phyloP scores from a whole-genome alignment of 176 grass and related monocot species.

The Alloteropsis semialata region DNA sequence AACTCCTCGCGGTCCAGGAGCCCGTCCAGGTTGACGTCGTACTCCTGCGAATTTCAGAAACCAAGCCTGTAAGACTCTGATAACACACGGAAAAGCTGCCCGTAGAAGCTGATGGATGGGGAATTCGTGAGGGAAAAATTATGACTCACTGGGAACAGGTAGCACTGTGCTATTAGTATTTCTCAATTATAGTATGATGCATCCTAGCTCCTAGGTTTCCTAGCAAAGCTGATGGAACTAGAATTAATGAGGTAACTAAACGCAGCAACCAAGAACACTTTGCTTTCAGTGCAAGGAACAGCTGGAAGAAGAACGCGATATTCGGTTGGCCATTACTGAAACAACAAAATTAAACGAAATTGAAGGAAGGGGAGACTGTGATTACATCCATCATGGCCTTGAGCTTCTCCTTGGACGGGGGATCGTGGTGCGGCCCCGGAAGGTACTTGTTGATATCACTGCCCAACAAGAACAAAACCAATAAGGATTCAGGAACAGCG shows the following conservation, averaged over 20 bases:
- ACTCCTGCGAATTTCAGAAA: constrained; percentile 47
- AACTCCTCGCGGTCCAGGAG: constrained; percentile 91
- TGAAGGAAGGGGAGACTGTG: background rate
- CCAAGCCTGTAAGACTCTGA: background rate
- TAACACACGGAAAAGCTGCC: background rate
- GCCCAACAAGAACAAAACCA: background rate
- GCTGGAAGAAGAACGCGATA: background rate
- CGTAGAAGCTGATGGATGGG: background rate
- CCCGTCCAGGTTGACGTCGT: constrained; percentile 72
- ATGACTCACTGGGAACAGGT: background rate
- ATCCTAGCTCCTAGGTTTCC: background rate
- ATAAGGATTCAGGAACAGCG: background rate
- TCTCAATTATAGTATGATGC: background rate
- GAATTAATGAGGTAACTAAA: background rate
- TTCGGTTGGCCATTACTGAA: background rate
- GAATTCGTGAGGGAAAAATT: background rate
- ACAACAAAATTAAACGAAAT: background rate
- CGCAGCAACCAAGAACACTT: background rate
- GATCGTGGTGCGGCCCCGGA: constrained; percentile 85
- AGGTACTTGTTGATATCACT: constrained; percentile 98
- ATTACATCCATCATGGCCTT: constrained; percentile 62
- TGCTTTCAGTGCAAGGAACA: constrained; percentile 22
- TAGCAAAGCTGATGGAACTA: background rate
- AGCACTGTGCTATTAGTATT: background rate
- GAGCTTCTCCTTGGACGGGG: constrained; percentile 84